Evolutionary conservation across 306 rosid species (phyloP).

Genomic region (Dryas alaskensis): DNA sequence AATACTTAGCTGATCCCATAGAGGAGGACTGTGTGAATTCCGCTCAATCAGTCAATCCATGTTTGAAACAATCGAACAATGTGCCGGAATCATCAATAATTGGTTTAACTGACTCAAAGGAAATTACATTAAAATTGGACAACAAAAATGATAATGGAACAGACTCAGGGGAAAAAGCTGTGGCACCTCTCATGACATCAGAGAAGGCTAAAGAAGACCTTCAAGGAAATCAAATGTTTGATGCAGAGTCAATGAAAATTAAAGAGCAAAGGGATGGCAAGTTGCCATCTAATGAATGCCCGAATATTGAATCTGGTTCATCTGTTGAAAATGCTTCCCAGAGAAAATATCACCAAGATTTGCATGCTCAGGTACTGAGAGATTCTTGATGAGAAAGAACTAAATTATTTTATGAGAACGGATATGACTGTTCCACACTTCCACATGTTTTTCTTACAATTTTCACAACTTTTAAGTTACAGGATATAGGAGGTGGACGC

Average conservation of each 20-base stretch:
- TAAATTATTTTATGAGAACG: conserved; percentile 11
- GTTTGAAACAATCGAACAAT: conserved; percentile 29
- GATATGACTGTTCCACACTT: not conserved
- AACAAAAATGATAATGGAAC: conserved; percentile 21
- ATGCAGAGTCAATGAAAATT: conserved; percentile 16
- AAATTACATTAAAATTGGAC: conserved; percentile 19
- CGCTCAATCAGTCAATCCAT: conserved; percentile 17
- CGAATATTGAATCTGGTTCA: conserved; percentile 22
- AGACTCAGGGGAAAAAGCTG: conserved; percentile 11
- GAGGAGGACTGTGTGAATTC: conserved; percentile 26
- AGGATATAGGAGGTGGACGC: conserved; percentile 25
- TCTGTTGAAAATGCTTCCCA: conserved; percentile 7
- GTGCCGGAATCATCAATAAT: conserved; percentile 22
- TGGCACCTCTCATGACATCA: not conserved
- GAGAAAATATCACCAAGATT: conserved; percentile 32
- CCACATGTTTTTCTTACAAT: conserved; percentile 4
- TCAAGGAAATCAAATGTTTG: conserved; percentile 21
- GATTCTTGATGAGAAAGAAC: not conserved
- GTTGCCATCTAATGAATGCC: conserved; percentile 28
- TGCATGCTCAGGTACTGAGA: conserved; percentile 39
- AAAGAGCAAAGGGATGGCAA: conserved; percentile 29
- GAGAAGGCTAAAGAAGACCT: conserved; percentile 17
- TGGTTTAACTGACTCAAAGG: conserved; percentile 24
- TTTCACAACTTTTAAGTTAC: conserved; percentile 29
- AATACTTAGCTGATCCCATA: conserved; percentile 54